Evolutionary conservation across 2,329 filamentous ascomycete species (phyloP).

Genomic region (Dactylellina parvicollis): DNA sequence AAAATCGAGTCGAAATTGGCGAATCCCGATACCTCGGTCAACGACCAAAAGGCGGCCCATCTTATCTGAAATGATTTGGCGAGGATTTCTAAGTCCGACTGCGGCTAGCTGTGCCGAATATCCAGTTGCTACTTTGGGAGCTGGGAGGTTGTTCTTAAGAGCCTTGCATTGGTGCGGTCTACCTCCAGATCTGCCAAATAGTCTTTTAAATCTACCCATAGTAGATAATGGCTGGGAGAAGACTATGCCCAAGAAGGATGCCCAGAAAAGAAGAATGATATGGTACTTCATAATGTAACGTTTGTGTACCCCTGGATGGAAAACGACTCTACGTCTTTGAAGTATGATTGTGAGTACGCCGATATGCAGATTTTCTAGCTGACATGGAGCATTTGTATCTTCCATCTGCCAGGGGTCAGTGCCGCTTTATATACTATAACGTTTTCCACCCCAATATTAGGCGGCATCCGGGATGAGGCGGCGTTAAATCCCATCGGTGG

Average conservation of each 20-base stretch:
- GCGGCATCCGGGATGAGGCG: no score
- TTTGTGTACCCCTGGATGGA: no score
- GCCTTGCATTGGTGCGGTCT: constrained; percentile 5
- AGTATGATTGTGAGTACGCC: no score
- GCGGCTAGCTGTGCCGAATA: constrained; percentile 64
- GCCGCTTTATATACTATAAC: no score
- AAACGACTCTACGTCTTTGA: no score
- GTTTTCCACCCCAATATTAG: no score
- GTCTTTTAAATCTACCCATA: not conserved
- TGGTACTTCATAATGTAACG: not conserved
- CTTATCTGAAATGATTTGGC: constrained; percentile 64
- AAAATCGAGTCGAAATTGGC: constrained; percentile 61
- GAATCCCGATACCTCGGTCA: constrained; percentile 63
- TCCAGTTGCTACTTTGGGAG: constrained; percentile 56
- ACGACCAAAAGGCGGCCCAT: constrained; percentile 65
- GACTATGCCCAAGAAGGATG: constrained; percentile 2
- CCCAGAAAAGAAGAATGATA: constrained; percentile 10
- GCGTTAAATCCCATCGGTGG: no score
- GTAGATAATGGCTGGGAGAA: constrained; percentile 7
- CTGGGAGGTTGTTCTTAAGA: constrained; percentile 15
- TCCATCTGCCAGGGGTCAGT: no score
- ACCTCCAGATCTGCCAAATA: not conserved
- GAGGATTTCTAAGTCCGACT: constrained; percentile 62
- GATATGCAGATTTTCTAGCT: no score
- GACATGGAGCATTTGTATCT: no score